Base-by-base conservation (phyloP, 345 rosid genomes). In the Diplotaxis tenuifolia region DNA sequence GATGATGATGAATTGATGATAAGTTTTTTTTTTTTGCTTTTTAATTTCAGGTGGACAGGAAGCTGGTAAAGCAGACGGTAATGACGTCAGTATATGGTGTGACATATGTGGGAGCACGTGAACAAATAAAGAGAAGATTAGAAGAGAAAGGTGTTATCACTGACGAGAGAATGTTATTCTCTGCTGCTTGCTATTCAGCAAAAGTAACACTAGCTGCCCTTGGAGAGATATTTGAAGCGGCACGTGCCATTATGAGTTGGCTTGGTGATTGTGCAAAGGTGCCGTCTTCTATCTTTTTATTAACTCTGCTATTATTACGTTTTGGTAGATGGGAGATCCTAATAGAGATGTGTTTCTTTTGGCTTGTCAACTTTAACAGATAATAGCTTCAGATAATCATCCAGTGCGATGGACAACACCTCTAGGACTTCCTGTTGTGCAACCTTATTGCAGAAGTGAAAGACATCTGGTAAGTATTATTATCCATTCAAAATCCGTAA, bases 41-140 rank as follows among this genome's bases (percentile, higher is more conserved):
- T 53, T 78, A 54, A 47, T 79, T 84, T 79, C 88, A 95, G 99
- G 97, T 95, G 40, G 97, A 95, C 79, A 76, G 99, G 60, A 95
- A 92, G 82, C 75, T 95, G 75, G 97, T 95, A 58, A 92, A 92
- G 73, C 99, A 95, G 78, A 95, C 99, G 0, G 99, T 95, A 73
- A 95, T 95, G 99, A 95, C 99, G 65, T 95, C 99, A 67, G 99
- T 95, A 32, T 95, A 95, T 88, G 99, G 98, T 74, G 99, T 95
- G 63, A 95, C 99, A 36, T 95, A 81, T 84, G 86, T 87, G 28
- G 99, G 99, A 29, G 99, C 99, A 29, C 96, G 99, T 56, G 97
- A 95, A 66, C 99, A 95, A 75, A 95, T 95, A 77, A 90, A 88
- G 83, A 83, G 84, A 80, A 86, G 97, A 77, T 84, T 95, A 75